Evolutionary conservation across 768 basidiomycete genomes (phyloP), one percentile per base, ranked within the genome.

Genomic region (Crucibulum laeve): DNA sequence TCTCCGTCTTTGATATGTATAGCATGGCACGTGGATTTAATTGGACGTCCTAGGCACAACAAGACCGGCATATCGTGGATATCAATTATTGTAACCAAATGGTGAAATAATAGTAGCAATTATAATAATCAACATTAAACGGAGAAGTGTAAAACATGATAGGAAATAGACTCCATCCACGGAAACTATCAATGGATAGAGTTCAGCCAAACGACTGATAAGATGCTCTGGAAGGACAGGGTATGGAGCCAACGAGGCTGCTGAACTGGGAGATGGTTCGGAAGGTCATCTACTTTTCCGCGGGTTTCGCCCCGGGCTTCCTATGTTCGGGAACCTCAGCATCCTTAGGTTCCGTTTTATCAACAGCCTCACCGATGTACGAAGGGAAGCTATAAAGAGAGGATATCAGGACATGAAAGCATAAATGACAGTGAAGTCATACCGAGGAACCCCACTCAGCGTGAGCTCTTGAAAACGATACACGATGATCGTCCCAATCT

Each of bases 391-490:
- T 80, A 30, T 17, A 35, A 24, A 17, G 23, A 4, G 19, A n/a
- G 19, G 4, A 34, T 17, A 19, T 21, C 35, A 39, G 30, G 10
- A 25, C 28, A 18, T 5, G 5, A 4, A 33, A 45, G 21, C 14
- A 23, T 5, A 22, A 11, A 44, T 4, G 21, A 18, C 10, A 21
- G 24, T 30, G 18, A 21, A 7, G 26, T 42, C 61, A 19, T 44
- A 77, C 78, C 79, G 64, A n/a, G 79, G 79, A 3, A 77, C 73
- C 1, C 76, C 74, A 50, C 77, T 73, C 46, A 63, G 69, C 1
- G 78, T 80, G 14, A 82, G 59, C 53, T 80, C 79, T 50, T 80
- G 78, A 56, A 80, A 82, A 24, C 77, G 68, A 59, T 82, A 82
- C 0, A 65, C 65, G 24, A 82, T 73, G 45, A 82, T 79, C 0